Evolutionary conservation across 2,329 filamentous ascomycete species (phyloP).

Genomic region (Trichophyton equinum): DNA sequence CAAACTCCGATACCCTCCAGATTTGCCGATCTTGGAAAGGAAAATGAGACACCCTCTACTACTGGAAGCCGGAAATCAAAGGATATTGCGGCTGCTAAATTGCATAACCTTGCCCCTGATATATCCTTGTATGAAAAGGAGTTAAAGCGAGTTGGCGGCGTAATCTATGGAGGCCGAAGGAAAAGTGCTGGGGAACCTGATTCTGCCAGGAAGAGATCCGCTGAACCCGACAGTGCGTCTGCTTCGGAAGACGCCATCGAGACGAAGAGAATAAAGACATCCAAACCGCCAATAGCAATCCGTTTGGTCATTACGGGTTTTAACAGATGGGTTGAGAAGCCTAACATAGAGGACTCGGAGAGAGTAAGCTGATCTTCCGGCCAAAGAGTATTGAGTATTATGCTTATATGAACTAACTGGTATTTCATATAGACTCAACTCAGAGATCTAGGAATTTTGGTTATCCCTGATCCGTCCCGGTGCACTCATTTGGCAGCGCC

Average conservation of each 20-base stretch:
- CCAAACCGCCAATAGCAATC: constrained; percentile 54
- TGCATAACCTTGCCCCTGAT: constrained; percentile 69
- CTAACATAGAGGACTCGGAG: constrained; percentile 64
- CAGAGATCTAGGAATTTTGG: constrained; percentile 67
- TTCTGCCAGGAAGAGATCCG: constrained; percentile 29
- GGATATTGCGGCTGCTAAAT: constrained; percentile 60
- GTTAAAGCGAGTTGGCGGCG: constrained; percentile 63
- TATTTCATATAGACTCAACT: constrained; percentile 52
- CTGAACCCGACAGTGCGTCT: constrained; percentile 37
- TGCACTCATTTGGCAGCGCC: constrained; percentile 85
- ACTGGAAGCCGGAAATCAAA: constrained; percentile 79
- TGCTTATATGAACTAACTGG: constrained; percentile 2
- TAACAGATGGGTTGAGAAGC: constrained; percentile 63
- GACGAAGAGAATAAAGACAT: constrained; percentile 50
- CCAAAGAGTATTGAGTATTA: constrained; percentile 9
- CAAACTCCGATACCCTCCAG: constrained; percentile 44
- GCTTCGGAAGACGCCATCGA: constrained; percentile 40
- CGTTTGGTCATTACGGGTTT: constrained; percentile 75
- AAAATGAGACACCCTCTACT: constrained; percentile 69
- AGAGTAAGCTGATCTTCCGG: constrained; percentile 46
- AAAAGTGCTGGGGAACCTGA: constrained; percentile 26
- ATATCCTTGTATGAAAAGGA: constrained; percentile 89
- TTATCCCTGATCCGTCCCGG: constrained; percentile 60
- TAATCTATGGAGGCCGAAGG: constrained; percentile 46
- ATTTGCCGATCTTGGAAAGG: constrained; percentile 52